Evolutionary conservation across 192 early-diverging fungal genomes (phyloP), one percentile per base, ranked within the genome.

Genomic region (Coemansia sp.): DNA sequence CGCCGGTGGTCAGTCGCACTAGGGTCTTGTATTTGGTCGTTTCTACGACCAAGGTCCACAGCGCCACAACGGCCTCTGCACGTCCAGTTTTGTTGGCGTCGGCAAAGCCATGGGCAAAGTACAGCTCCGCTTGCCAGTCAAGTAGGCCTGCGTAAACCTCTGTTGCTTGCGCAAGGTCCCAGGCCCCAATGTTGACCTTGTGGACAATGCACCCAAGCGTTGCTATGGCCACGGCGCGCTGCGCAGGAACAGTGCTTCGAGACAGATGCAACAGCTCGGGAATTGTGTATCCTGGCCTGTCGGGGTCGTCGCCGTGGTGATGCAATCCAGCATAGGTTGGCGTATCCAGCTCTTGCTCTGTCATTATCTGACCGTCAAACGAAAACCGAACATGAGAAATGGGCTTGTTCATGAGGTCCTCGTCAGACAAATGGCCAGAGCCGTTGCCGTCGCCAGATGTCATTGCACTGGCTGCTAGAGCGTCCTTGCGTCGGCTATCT

Each of bases 291-390:
- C 94, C 94, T 15, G 94, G 84, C 48, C 83, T 77, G 0, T 84
- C 84, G 9, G 94, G 91, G 23, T 89, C 81, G 15, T 86, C 84
- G 6, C 91, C 92, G 54, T 97, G 94, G 65, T 97, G 94, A 75
- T 95, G 90, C 9, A 97, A 72, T 5, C 90, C 94, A 1, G 70
- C 65, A 47, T 85, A 71, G 0, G 72, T 61, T 1, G 88, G 83
- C 1, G 86, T 65, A 2, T 88, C 71, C 6, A 50, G 17, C n/a
- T 56, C 50, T 9, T 60, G 60, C n/a, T 70, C 71, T 10, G 79
- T 74, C 31, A 94, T 63, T 6, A 91, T 74, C 19, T 77, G 68
- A 9, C 91, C 94, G 22, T 83, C 65, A 39, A 97, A 90, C 29
- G 87, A 89, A 61, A 95, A 95, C 27, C 94, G 80, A 17, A 83